phyloP scores from a whole-genome alignment of 768 basidiomycete species.

The Fomitopsis serialis region DNA sequence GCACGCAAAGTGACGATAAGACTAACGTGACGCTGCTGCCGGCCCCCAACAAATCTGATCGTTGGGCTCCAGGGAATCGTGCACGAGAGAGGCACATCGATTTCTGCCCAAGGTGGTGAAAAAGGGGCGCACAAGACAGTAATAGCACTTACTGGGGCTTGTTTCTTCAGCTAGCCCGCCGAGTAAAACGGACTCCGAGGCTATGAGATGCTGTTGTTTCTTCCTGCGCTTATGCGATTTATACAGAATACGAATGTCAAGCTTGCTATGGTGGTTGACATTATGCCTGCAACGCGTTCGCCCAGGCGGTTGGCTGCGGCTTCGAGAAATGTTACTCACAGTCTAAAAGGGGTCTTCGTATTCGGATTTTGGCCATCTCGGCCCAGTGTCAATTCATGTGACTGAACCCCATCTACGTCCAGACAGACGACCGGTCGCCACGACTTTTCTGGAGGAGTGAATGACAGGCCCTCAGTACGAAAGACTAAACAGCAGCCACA shows the following conservation, averaged over 20 bases:
- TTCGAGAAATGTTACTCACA: conserved; percentile 45
- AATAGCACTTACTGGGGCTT: conserved; percentile 40
- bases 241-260: conserved; percentile 56
- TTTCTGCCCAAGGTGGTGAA: too few relatives aligned
- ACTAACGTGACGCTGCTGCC: conserved; percentile 10
- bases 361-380: conserved; percentile 72
- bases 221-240: conserved; percentile 56
- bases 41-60: too few relatives aligned
- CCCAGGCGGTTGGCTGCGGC: too few relatives aligned
- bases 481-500: too few relatives aligned
- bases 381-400: conserved; percentile 54
- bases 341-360: conserved; percentile 42
- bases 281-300: too few relatives aligned
- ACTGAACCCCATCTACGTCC: conserved; percentile 44
- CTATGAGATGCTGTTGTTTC: conserved; percentile 51
- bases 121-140: too few relatives aligned
- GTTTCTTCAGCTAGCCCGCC: conserved; percentile 40
- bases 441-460: conserved; percentile 51
- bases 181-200: conserved; percentile 42
- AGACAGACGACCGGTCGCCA: conserved; percentile 66
- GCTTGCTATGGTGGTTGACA: conserved; percentile 29
- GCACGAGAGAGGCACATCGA: too few relatives aligned
- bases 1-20: conserved; percentile 12
- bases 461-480: conserved; percentile 31
- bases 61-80: too few relatives aligned